A percentile compares a stretch with the other conserved stretches of the same genome.
Conservation (phyloP, 441 rosid species). For the Rhodomyrtus psidioides region DNA sequence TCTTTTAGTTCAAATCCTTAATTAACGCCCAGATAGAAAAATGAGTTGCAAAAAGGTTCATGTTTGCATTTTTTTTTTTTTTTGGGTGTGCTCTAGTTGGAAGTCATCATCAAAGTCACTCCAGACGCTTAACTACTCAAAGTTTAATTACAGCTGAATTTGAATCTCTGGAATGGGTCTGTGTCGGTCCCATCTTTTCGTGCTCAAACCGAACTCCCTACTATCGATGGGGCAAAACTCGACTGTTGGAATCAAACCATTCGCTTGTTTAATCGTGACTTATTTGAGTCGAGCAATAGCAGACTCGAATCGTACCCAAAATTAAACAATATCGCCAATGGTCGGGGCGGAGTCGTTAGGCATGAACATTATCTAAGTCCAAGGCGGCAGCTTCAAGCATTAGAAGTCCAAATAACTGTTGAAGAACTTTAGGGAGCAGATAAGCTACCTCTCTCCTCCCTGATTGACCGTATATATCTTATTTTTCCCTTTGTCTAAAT, state of each 20-base stretch:
- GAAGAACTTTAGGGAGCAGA: neutral
- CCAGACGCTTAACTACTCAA: neutral
- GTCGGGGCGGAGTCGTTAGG: neutral
- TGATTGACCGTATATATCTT: neutral
- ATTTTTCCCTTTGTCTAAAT: neutral
- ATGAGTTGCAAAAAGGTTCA: neutral
- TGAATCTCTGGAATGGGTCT: neutral
- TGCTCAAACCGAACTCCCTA: neutral
- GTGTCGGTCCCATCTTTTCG: neutral
- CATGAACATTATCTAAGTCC: neutral
- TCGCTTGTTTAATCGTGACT: neutral
- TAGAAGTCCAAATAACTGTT: neutral
- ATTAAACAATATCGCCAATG: neutral
- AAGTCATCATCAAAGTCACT: neutral
- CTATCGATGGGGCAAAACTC: neutral
- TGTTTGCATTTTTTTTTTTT: neutral
- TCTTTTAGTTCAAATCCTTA: neutral
- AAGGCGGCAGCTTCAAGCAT: neutral
- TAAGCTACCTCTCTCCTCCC: neutral
- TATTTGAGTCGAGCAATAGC: neutral
- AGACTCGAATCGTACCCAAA: rapidly evolving
- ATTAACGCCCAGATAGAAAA: neutral
- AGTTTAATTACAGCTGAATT: neutral
- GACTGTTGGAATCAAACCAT: neutral
- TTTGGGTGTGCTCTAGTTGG: neutral